Evolutionary conservation across 176 grass and related monocot species (phyloP).

Genomic region (Poa pratensis): DNA sequence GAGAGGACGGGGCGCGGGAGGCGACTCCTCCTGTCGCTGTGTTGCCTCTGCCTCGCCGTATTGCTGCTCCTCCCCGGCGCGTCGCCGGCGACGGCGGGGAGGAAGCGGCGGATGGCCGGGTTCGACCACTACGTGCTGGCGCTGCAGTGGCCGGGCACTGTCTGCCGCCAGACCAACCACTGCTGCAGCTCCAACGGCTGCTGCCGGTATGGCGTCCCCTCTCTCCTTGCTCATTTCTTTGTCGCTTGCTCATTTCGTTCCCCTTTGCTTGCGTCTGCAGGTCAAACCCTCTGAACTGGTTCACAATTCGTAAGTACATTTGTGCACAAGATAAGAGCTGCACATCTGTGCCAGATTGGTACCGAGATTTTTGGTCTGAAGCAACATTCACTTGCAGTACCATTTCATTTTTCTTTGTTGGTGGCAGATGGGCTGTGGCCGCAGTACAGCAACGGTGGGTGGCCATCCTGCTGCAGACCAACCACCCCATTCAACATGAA

Average conservation of each 20-base stretch:
- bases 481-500: slow-evolving; percentile 64
- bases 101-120: slow-evolving; percentile 51
- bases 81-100: slow-evolving; percentile 22
- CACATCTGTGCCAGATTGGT: not conserved
- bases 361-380: not conserved
- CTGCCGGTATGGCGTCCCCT: slow-evolving; percentile 65
- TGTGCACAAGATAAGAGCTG: not conserved
- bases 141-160: slow-evolving; percentile 86
- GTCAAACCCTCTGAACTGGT: slow-evolving; percentile 62
- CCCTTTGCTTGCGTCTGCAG: slow-evolving; percentile 52
- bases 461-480: slow-evolving; percentile 83
- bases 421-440: slow-evolving; percentile 83
- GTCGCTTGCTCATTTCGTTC: slow-evolving; percentile 34
- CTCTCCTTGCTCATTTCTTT: not conserved
- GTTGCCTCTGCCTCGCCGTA: slow-evolving; percentile 44
- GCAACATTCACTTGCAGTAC: not conserved
- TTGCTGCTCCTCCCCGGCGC: slow-evolving; percentile 38
- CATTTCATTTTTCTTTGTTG: slow-evolving; percentile 20
- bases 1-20: slow-evolving; percentile 28
- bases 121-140: slow-evolving; percentile 88
- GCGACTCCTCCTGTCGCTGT: slow-evolving; percentile 44
- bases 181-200: slow-evolving; percentile 91
- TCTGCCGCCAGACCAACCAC: slow-evolving; percentile 66
- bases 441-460: slow-evolving; percentile 72
- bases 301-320: slow-evolving; percentile 86